Base-by-base conservation (phyloP, 345 rosid genomes). In the Brassica rapa region DNA sequence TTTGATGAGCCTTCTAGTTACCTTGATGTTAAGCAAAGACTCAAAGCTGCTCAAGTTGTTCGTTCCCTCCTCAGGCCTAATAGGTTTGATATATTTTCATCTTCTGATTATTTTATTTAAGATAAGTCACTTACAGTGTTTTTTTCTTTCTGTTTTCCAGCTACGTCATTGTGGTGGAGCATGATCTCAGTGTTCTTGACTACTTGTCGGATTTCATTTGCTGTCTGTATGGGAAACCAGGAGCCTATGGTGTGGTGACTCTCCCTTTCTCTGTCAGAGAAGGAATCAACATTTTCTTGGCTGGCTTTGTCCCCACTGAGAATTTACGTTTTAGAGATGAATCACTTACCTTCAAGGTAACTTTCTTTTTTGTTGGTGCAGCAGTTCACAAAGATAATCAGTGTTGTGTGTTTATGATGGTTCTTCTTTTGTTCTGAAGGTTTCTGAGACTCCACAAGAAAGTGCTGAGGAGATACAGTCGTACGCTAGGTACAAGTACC, bases 1-100 rank as follows among this genome's bases (percentile, higher is more conserved):
- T 96, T 96, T 84, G 99, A 96, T 80, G 99, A 96, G 62, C 99
- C 99, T 57, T 96, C 99, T 37, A 96, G 99, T 85, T 96, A 91
- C 86, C 97, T 96, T 35, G 99, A 96, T 89, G 99, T 96, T 63
- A 93, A 89, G 70, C 99, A 96, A 87, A 89, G 99, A 86, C 94
- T 96, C 65, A 96, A 93, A 85, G 98, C 99, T 51, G 97, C 99
- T 75, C 96, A 87, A 89, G 98, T 93, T 74, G 1, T 96, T 61
- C 87, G 98, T 66, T 93, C 97, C 32, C 87, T 96, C 80, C 94
- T 90, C 63, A 87, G 98, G 81, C 90, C 97, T 33, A 90, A 87
- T 39, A 93, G 98, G 98, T 96, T 19, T 19, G 19, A 19, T 19
- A 19, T 19, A 19, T 19, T 19, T 19, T 81, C 67, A 25, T 69